Evolutionary conservation across 768 basidiomycete genomes (phyloP), one percentile per base, ranked within the genome.

Genomic region (Coprinopsis sp.): DNA sequence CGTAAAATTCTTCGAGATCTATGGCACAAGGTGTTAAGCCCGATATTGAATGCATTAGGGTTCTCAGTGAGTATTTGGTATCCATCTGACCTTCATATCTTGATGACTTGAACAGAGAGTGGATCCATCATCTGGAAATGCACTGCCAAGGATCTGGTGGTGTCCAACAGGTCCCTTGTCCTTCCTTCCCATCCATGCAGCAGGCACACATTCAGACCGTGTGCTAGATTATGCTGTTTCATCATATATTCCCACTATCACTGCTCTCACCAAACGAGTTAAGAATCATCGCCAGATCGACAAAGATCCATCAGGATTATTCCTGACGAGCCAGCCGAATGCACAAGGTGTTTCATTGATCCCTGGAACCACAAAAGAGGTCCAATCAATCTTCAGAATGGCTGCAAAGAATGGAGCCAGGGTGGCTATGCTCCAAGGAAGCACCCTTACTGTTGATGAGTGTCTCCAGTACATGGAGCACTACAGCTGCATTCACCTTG

Each of bases 401-500:
- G 37, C 16, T 10, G n/a, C 3, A 12, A 14, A 31, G 12, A 3
- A 19, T 22, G 45, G 36, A 18, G 16, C 37, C 3, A 18, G 29
- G 5, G 24, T 19, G 29, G 11, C 43, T 3, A 41, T 3, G 31
- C 12, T 49, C n/a, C 11, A 42, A 34, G 31, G 39, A 12, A 19
- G 16, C 16, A 40, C 16, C 7, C 23, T 21, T 11, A 42, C 38
- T 2, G 31, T 34, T 1, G 30, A 38, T 10, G 51, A 23, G 19
- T n/a, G n/a, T n/a, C 23, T 40, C 4, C 12, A 33, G 5, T 37
- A 37, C 8, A 54, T 64, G 51, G 40, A 54, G 25, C 27, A 40
- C n/a, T 47, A 46, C 31, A 37, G 36, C 19, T 59, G 52, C 51
- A 39, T 59, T 29, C 70, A 72, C 47, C 43, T 72, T 7, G 62